Conservation (phyloP, 2,329 filamentous ascomycete genomes). For the Pseudogymnoascus sp. region DNA sequence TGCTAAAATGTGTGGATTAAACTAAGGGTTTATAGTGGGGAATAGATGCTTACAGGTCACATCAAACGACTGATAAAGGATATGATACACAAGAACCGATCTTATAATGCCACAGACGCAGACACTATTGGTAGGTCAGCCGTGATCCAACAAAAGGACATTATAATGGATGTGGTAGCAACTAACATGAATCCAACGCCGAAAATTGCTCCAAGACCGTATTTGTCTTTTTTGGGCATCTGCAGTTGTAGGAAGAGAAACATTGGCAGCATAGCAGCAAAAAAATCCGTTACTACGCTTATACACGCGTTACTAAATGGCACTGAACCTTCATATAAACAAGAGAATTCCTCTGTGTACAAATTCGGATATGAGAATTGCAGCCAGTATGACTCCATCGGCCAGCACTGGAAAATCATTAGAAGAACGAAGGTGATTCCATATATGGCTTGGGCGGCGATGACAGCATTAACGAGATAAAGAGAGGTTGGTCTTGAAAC, state of each 20-base stretch:
- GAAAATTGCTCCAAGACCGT: constrained; percentile 3
- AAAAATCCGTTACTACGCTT: constrained; percentile 1
- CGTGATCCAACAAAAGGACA: not conserved
- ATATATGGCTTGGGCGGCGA: not conserved
- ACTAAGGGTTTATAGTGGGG: not conserved
- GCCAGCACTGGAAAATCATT: not conserved
- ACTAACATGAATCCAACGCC: constrained; percentile 2
- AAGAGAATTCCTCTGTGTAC: not conserved
- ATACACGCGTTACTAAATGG: not conserved
- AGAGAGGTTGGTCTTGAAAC: not conserved
- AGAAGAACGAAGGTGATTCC: not conserved
- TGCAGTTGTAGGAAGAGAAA: not conserved
- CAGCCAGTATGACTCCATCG: not conserved
- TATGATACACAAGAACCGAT: not conserved
- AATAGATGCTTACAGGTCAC: not conserved
- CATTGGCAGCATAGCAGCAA: not conserved
- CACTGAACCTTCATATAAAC: not conserved
- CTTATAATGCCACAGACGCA: not conserved
- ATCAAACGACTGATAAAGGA: not conserved
- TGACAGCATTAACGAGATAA: not conserved
- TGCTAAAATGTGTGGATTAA: not conserved
- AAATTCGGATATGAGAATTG: not conserved
- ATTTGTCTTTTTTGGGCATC: constrained; percentile 5
- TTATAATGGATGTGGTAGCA: not conserved
- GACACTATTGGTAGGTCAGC: not conserved